Percentiles rank a stretch among this genome's conserved stretches.
Evolutionary conservation across 2,329 filamentous ascomycete genomes (phyloP).

Genomic region (Sporothrix humicola): DNA sequence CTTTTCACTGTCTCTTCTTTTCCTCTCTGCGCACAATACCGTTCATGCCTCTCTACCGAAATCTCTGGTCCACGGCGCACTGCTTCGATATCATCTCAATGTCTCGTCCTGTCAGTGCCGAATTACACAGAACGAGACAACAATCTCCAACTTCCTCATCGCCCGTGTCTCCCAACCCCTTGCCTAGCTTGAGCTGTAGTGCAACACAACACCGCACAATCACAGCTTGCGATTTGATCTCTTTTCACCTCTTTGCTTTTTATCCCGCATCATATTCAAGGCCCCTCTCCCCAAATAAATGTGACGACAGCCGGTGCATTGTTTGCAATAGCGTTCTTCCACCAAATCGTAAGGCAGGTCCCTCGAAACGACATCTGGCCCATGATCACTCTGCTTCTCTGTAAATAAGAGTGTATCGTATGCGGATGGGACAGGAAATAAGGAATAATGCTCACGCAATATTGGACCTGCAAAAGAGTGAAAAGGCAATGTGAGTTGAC

Average conservation of each 20-base stretch:
- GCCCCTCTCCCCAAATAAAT: not conserved
- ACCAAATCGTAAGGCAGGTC: not conserved
- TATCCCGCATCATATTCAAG: not conserved
- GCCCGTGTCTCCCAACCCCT: not conserved
- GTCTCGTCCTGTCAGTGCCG: not conserved
- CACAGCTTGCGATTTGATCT: not conserved
- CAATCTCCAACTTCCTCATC: not conserved
- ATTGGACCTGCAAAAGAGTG: not conserved
- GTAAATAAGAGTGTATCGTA: too few relatives aligned
- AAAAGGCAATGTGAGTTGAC: not conserved
- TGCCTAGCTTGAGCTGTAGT: constrained; percentile 24
- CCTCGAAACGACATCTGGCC: not conserved
- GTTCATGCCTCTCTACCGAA: not conserved
- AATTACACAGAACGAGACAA: not conserved
- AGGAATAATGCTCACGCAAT: constrained; percentile 25
- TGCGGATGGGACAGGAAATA: not conserved
- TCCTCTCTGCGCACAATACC: not conserved
- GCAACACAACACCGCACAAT: constrained; percentile 15
- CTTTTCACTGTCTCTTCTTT: not conserved
- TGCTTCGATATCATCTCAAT: not conserved
- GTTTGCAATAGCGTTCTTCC: not conserved
- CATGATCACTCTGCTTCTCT: not conserved
- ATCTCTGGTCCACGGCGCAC: constrained; percentile 14
- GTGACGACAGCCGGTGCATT: not conserved
- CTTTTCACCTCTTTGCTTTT: not conserved